Percentiles rank a stretch among this genome's conserved stretches.
These are phyloP conservation scores for Didymella segeticola DNA, from an alignment of 2,329 filamentous ascomycete species.

Conservation along the genomic window DNA sequence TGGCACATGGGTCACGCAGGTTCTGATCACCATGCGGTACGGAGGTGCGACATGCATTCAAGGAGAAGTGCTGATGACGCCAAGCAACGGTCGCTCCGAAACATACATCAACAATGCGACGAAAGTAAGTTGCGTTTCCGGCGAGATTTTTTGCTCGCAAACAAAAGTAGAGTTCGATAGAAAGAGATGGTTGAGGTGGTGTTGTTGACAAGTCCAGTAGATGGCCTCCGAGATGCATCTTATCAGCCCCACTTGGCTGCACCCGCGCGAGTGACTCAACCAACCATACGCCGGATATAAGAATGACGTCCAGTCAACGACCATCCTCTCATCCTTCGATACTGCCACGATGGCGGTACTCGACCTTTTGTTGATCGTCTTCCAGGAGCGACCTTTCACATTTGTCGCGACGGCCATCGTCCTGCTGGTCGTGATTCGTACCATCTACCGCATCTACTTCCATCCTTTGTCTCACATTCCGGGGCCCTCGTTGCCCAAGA, in stretches of 20 bases:
- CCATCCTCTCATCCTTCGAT: neutral
- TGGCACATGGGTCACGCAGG: no score
- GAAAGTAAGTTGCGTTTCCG: neutral
- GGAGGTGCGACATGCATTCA: no score
- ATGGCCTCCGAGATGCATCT: neutral
- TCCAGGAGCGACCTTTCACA: neutral
- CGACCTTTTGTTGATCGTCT: neutral
- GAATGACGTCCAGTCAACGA: neutral
- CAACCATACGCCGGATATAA: neutral
- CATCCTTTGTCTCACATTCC: conserved; percentile 35
- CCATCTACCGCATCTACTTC: conserved; percentile 31
- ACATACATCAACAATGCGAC: neutral
- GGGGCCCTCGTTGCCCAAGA: conserved; percentile 31
- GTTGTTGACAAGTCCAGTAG: neutral
- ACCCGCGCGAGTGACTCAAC: conserved; percentile 3
- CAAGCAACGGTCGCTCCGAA: no score
- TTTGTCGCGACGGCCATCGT: neutral
- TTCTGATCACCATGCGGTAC: no score
- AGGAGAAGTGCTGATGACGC: no score
- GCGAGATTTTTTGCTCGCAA: neutral
- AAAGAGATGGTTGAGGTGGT: neutral
- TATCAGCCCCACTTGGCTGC: conserved; percentile 7
- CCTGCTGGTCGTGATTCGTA: conserved; percentile 19
- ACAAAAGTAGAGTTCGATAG: neutral
- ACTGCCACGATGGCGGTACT: neutral